phyloP scores from a whole-genome alignment of 2,329 filamentous ascomycete species.

The Cordyceps javanica region DNA sequence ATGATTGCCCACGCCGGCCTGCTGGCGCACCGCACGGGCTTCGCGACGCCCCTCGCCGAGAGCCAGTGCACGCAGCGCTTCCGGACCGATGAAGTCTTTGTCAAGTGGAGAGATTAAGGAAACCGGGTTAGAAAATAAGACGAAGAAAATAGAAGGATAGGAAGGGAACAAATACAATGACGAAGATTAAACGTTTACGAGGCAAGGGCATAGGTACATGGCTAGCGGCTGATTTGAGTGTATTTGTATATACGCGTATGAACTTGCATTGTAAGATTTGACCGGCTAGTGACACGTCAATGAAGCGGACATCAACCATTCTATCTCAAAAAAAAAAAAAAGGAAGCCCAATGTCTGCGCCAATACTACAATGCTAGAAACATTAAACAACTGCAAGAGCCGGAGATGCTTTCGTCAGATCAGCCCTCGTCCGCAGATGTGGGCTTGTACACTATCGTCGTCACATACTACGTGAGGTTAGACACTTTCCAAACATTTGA shows the following conservation, averaged over 20 bases:
- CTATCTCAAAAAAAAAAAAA: conserved; percentile 3
- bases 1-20: conserved; percentile 98
- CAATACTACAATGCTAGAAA: conserved; percentile 3
- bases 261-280: background rate
- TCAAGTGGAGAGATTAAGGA: conserved; percentile 65
- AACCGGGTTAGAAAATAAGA: background rate
- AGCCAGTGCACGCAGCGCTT: conserved; percentile 82
- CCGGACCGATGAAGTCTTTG: conserved; percentile 73
- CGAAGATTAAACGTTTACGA: background rate
- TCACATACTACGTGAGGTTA: conserved; percentile 66
- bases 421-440: conserved; percentile 51
- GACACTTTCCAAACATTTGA: background rate
- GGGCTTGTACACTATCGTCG: conserved; percentile 95
- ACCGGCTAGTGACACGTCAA: background rate
- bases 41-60: conserved; percentile 68
- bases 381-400: background rate
- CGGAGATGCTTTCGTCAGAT: conserved; percentile 16
- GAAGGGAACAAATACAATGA: conserved; percentile 4
- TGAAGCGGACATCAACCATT: background rate
- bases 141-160: background rate
- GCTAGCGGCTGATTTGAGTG: background rate
- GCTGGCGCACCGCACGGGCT: conserved; percentile 76
- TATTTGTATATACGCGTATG: background rate
- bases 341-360: conserved; percentile 4
- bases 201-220: background rate